Conservation (phyloP, 148 eudicot species). For the Rhododendron ferrugineum region DNA sequence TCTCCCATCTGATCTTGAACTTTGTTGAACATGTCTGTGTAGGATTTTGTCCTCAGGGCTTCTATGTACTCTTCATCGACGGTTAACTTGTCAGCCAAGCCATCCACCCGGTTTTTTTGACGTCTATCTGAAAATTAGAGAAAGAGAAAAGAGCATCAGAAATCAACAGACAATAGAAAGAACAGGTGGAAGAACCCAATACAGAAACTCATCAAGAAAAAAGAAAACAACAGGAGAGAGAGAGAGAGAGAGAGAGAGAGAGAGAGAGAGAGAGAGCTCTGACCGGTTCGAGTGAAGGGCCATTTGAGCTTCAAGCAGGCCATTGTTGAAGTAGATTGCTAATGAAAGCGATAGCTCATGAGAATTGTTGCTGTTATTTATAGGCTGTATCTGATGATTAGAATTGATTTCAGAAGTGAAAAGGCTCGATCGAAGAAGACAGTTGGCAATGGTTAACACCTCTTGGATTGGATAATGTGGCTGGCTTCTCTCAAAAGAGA, state of each 20-base stretch:
- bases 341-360: background rate
- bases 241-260: background rate
- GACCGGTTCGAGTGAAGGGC: slow-evolving; percentile 11
- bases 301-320: slow-evolving; percentile 16
- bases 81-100: slow-evolving; percentile 13
- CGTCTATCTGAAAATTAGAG: slow-evolving; percentile 14
- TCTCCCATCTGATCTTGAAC: slow-evolving; percentile 22
- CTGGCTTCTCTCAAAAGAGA: background rate
- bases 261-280: slow-evolving; percentile 1
- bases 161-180: background rate
- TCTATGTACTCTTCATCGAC: slow-evolving; percentile 35
- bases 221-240: background rate
- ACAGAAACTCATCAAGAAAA: background rate
- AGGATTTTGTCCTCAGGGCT: slow-evolving; percentile 41
- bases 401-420: background rate
- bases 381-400: background rate
- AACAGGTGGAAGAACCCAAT: background rate
- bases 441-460: background rate
- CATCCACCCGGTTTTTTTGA: slow-evolving; percentile 1
- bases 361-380: background rate
- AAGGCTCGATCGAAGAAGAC: background rate
- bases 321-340: slow-evolving; percentile 6
- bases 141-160: background rate
- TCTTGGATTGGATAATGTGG: background rate
- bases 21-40: slow-evolving; percentile 25